Evolutionary conservation across 495 filamentous ascomycete genomes (phyloP), one percentile per base, ranked within the genome.

Genomic region (Penicillium lagena): DNA sequence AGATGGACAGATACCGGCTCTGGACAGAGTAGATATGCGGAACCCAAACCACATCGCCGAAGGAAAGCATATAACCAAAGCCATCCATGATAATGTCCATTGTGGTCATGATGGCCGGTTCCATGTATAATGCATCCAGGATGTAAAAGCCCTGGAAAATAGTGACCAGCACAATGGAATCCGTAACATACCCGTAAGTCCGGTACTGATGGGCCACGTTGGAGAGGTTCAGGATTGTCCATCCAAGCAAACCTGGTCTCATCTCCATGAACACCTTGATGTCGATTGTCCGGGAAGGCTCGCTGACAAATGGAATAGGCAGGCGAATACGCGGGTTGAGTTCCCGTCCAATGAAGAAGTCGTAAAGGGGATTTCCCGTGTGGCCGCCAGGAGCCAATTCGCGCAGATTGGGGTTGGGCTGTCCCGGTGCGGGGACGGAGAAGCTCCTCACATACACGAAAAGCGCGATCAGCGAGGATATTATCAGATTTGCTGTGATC

Each of bases 331-430:
- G 89, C 7, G 94, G 91, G 68, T 97, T 98, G 45, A 97, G 83
- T 59, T 97, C 93, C 31, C 93, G 89, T 13, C 93, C 93, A 51
- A 97, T 97, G 70, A 89, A 98, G 77, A 87, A 97, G 66, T 97
- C 91, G 65, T 97, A 96, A 29, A 97, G 64, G 39, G 85, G 65
- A 58, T 95, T 97, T 41, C 93, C 94, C 11, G 82, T 81, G 52
- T 85, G 76, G 40, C 88, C 90, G 39, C 89, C 89, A 4, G 80
- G 76, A 0, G 91, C 91, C 6, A 97, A 76, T 52, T 90, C 76
- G 42, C 90, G 87, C 43, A 77, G 62, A 31, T 83, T 77, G 9
- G 76, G 67, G 50, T 77, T 76, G 10, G 51, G 53, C 50, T 87
- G 78, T 14, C 80, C 81, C 12, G 80, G 72, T 7, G 56, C 46